A percentile compares a stretch with the other conserved stretches of the same genome.
These are phyloP conservation scores for Geoglossum glabrum DNA, from an alignment of 495 filamentous ascomycete species.

Conservation along the genomic window DNA sequence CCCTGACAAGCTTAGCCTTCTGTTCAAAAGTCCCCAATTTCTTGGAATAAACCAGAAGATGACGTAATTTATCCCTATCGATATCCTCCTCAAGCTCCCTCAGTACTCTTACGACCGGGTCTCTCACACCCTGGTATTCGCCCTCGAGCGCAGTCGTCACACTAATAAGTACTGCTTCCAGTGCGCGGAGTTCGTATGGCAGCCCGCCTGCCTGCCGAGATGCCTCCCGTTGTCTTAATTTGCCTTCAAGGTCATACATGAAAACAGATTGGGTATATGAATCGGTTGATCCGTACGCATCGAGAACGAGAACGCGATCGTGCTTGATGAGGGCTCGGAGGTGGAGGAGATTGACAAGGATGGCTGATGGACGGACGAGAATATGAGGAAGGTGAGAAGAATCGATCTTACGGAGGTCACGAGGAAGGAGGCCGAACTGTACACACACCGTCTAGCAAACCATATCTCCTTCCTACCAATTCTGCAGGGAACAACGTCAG, in stretches of 20 bases:
- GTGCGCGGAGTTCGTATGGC: slow-evolving; percentile 50
- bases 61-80: slow-evolving; percentile 77
- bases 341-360: slow-evolving; percentile 86
- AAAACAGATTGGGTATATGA: slow-evolving; percentile 91
- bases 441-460: slow-evolving; percentile 10
- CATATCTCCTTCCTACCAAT: background rate
- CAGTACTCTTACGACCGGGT: slow-evolving; percentile 76
- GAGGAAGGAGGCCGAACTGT: slow-evolving; percentile 85
- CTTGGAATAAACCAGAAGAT: slow-evolving; percentile 83
- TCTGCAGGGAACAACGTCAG: background rate
- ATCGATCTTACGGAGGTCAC: slow-evolving; percentile 93
- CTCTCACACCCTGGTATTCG: slow-evolving; percentile 81
- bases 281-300: slow-evolving; percentile 85
- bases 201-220: slow-evolving; percentile 28
- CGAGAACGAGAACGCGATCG: slow-evolving; percentile 83
- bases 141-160: slow-evolving; percentile 75
- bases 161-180: slow-evolving; percentile 64
- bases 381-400: slow-evolving; percentile 96
- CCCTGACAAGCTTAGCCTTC: slow-evolving; percentile 81
- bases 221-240: slow-evolving; percentile 32
- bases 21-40: slow-evolving; percentile 93
- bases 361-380: slow-evolving; percentile 80
- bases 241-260: slow-evolving; percentile 71
- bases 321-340: slow-evolving; percentile 85
- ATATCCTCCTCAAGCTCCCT: slow-evolving; percentile 91